phyloP scores from a whole-genome alignment of 345 rosid genomes.

The Melaleuca alternifolia region DNA sequence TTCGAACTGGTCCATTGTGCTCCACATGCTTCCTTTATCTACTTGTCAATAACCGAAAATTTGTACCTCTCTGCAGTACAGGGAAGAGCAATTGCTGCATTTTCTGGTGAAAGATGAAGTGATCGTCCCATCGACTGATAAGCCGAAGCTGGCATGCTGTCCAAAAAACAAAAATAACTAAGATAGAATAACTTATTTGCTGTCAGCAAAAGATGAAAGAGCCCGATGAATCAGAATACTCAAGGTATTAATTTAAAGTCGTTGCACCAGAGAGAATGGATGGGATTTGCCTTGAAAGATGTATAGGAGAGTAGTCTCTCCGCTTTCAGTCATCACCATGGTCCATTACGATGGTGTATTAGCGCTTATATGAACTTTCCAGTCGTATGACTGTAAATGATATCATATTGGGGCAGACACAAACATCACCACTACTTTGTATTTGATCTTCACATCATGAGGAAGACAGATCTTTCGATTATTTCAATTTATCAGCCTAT shows the following conservation, averaged over 20 bases:
- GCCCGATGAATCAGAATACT: neutral
- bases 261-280: neutral
- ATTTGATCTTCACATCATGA: neutral
- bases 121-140: constrained; percentile 78
- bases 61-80: constrained; percentile 46
- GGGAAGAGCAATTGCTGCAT: constrained; percentile 61
- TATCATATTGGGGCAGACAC: neutral
- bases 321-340: neutral
- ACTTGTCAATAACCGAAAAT: neutral
- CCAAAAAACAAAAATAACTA: neutral
- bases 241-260: neutral
- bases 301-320: neutral
- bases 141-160: constrained; percentile 91
- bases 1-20: neutral
- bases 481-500: neutral
- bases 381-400: neutral
- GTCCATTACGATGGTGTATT: neutral
- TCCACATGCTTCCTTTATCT: neutral
- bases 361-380: neutral
- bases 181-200: neutral
- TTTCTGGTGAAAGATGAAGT: constrained; percentile 44
- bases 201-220: neutral
- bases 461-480: neutral
- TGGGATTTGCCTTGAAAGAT: neutral
- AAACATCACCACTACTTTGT: neutral